These are phyloP conservation scores for Candida alai DNA, from an alignment of 805 yeast genomes.

Conservation along the genomic window DNA sequence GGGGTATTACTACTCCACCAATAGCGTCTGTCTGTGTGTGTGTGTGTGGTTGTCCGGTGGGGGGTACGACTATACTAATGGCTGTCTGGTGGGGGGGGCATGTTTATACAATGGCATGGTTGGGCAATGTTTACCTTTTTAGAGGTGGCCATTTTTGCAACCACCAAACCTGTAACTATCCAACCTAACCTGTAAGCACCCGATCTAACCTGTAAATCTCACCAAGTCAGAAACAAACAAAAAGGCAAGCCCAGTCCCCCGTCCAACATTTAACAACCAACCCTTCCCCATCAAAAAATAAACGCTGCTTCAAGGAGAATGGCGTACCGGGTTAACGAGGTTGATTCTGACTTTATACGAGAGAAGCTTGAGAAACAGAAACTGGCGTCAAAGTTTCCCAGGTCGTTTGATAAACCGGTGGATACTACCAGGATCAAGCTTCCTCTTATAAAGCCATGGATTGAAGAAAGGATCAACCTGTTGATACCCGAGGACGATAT, in stretches of 20 bases:
- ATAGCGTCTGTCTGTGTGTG: not conserved
- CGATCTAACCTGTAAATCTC: no score
- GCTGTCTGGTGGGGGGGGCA: conserved; percentile 1
- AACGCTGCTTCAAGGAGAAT: no score
- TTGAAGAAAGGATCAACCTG: conserved; percentile 26
- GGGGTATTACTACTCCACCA: no score
- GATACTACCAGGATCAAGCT: conserved; percentile 32
- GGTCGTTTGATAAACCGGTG: conserved; percentile 29
- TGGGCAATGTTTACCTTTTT: not conserved
- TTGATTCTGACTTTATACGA: conserved; percentile 13
- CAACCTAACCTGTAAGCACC: conserved; percentile 3
- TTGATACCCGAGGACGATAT: conserved; percentile 51
- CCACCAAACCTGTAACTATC: conserved; percentile 4
- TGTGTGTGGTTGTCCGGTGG: conserved; percentile 3
- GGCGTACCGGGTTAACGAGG: conserved; percentile 17
- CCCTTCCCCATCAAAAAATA: no score
- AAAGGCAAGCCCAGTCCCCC: not conserved
- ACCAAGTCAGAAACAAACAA: conserved; percentile 1
- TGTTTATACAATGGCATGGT: not conserved
- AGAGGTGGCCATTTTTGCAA: conserved; percentile 1
- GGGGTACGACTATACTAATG: not conserved
- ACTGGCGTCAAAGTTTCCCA: conserved; percentile 27
- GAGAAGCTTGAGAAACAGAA: conserved; percentile 12
- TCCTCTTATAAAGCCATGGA: conserved; percentile 39
- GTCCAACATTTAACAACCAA: not conserved